These are phyloP conservation scores for Geranium rotundifolium DNA, from an alignment of 345 rosid genomes.

Conservation along the genomic window DNA sequence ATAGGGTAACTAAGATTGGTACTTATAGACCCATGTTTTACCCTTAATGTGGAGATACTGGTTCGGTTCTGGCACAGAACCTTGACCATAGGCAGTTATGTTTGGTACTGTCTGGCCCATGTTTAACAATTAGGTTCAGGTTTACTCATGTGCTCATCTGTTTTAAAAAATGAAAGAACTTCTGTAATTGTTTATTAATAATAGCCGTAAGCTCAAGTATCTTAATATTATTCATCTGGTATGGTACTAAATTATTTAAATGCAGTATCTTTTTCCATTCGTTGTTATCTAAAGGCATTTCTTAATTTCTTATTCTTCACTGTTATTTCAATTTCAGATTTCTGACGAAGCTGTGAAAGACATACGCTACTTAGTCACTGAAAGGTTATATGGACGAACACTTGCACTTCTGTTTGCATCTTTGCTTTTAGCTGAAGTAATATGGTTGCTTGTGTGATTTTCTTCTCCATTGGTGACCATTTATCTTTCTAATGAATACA, in stretches of 20 bases:
- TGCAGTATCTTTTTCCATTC: background rate
- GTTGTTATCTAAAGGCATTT: background rate
- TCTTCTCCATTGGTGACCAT: conserved; percentile 1
- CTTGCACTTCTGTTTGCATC: background rate
- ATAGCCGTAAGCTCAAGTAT: background rate
- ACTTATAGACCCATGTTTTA: background rate
- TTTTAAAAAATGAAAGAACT: too few species aligned
- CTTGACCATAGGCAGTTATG: too few species aligned
- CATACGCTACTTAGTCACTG: conserved; percentile 51
- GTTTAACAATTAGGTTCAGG: background rate
- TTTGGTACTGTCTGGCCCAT: too few species aligned
- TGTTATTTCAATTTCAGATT: conserved; percentile 39
- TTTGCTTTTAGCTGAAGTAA: background rate
- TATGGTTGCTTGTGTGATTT: background rate
- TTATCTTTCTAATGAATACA: background rate
- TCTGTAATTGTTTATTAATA: too few species aligned
- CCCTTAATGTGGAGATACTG: background rate
- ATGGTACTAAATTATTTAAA: background rate
- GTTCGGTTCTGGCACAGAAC: too few species aligned
- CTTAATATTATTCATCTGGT: background rate
- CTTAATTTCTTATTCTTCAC: conserved; percentile 5
- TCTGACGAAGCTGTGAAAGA: conserved; percentile 80
- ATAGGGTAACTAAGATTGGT: background rate
- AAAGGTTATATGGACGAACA: conserved; percentile 40
- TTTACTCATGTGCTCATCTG: background rate